phyloP scores from a whole-genome alignment of 2,329 filamentous ascomycete species.

The Venturia asperata region DNA sequence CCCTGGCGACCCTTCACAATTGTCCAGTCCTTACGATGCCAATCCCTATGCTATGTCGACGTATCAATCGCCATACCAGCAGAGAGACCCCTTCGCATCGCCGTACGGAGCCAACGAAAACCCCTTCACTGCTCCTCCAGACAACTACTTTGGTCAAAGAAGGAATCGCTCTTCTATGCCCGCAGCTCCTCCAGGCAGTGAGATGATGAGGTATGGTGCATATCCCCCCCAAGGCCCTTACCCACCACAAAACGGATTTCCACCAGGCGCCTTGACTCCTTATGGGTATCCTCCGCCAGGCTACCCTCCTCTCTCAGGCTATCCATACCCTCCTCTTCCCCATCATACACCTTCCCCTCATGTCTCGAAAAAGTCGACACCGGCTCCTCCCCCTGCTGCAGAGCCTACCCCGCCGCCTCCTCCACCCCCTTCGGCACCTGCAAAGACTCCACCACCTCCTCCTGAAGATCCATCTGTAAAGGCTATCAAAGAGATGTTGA shows the following conservation, averaged over 20 bases:
- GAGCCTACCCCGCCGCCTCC: slow-evolving; percentile 23
- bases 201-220: slow-evolving; percentile 32
- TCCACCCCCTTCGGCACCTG: slow-evolving; percentile 24
- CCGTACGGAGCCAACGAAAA: slow-evolving; percentile 29
- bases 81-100: slow-evolving; percentile 28
- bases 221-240: slow-evolving; percentile 28
- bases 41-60: slow-evolving; percentile 22
- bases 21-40: slow-evolving; percentile 27
- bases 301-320: slow-evolving; percentile 18
- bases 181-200: slow-evolving; percentile 24
- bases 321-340: slow-evolving; percentile 23
- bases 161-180: slow-evolving; percentile 31
- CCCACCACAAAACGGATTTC: not conserved
- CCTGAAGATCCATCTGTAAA: slow-evolving; percentile 24
- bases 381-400: slow-evolving; percentile 20
- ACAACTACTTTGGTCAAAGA: slow-evolving; percentile 18
- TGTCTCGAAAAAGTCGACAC: slow-evolving; percentile 15
- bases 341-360: slow-evolving; percentile 26
- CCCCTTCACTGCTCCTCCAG: slow-evolving; percentile 32
- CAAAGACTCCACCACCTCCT: slow-evolving; percentile 22
- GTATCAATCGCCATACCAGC: slow-evolving; percentile 23
- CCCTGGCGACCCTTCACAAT: slow-evolving; percentile 32
- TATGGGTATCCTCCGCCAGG: slow-evolving; percentile 19
- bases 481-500: slow-evolving; percentile 32
- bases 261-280: not conserved